phyloP scores from a whole-genome alignment of 176 grass and related monocot species.

The Luzula sylvatica region DNA sequence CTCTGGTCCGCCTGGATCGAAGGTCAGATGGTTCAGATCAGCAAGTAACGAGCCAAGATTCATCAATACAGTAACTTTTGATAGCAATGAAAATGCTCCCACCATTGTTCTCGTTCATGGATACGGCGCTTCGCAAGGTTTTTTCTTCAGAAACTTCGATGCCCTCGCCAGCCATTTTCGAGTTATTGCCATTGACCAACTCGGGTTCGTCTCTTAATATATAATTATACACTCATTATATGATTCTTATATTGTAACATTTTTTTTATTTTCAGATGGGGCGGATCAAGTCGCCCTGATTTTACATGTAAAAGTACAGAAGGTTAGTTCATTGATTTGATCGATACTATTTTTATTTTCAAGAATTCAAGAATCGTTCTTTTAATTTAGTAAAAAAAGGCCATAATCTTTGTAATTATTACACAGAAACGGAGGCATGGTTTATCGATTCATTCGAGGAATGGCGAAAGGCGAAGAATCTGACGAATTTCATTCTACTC shows the following conservation, averaged over 20 bases:
- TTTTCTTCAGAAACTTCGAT: conserved; percentile 49
- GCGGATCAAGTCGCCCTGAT: conserved; percentile 45
- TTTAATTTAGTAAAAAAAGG: background rate
- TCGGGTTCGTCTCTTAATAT: conserved; percentile 26
- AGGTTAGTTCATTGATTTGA: conserved; percentile 22
- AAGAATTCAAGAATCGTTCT: background rate
- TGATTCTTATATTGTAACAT: background rate
- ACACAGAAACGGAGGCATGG: conserved; percentile 38
- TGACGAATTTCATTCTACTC: conserved; percentile 39
- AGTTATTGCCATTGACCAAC: conserved; percentile 46
- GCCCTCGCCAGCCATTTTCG: conserved; percentile 32
- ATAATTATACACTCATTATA: background rate
- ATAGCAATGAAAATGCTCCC: conserved; percentile 35
- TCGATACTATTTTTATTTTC: no score
- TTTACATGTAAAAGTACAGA: conserved; percentile 52
- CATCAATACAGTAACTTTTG: conserved; percentile 48
- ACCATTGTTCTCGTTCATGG: conserved; percentile 43
- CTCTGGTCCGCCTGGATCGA: conserved; percentile 36
- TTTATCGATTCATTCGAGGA: conserved; percentile 43
- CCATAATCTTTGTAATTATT: background rate
- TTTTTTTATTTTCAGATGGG: conserved; percentile 34
- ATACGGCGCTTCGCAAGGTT: conserved; percentile 42
- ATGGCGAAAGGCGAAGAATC: conserved; percentile 44
- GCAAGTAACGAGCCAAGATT: conserved; percentile 36
- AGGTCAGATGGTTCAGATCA: conserved; percentile 48